Evolutionary conservation across 1,139 yeast genomes (phyloP).

Genomic region (Yamadazyma siamensis): DNA sequence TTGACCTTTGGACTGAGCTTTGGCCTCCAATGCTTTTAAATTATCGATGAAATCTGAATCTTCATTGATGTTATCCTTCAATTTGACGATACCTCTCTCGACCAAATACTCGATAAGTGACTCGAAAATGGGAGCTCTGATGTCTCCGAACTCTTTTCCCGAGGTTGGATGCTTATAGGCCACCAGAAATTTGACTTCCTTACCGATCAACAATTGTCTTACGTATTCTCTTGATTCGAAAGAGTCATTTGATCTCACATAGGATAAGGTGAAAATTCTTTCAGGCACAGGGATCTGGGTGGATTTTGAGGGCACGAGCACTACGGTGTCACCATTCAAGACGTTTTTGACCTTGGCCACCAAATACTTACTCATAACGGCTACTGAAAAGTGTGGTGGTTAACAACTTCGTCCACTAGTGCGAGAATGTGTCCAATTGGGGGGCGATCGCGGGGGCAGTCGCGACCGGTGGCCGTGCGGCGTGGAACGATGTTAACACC

Average conservation of each 20-base stretch:
- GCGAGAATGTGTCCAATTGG: too few species aligned
- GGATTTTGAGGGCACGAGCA: constrained; percentile 54
- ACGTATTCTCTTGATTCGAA: constrained; percentile 61
- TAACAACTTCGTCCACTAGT: too few species aligned
- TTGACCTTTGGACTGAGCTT: constrained; percentile 44
- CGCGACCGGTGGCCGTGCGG: background rate
- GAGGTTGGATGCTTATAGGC: constrained; percentile 46
- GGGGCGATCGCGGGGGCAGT: too few species aligned
- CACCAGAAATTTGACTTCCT: constrained; percentile 60
- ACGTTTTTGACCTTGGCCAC: constrained; percentile 68
- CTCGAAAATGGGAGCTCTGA: constrained; percentile 59
- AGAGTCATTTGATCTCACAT: constrained; percentile 49
- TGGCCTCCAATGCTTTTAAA: constrained; percentile 34
- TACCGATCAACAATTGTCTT: constrained; percentile 65
- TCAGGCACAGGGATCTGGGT: constrained; percentile 51
- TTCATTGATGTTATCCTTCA: constrained; percentile 53
- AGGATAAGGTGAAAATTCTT: constrained; percentile 60
- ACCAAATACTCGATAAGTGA: constrained; percentile 59
- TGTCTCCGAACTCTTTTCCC: constrained; percentile 72
- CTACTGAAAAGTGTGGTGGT: background rate
- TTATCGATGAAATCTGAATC: constrained; percentile 28
- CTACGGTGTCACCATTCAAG: constrained; percentile 71
- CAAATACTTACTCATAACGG: constrained; percentile 16
- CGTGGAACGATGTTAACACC: constrained; percentile 1
- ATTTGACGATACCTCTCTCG: constrained; percentile 58